Base-by-base conservation (phyloP, 768 basidiomycete species). In the Leccinellum rugosiceps region DNA sequence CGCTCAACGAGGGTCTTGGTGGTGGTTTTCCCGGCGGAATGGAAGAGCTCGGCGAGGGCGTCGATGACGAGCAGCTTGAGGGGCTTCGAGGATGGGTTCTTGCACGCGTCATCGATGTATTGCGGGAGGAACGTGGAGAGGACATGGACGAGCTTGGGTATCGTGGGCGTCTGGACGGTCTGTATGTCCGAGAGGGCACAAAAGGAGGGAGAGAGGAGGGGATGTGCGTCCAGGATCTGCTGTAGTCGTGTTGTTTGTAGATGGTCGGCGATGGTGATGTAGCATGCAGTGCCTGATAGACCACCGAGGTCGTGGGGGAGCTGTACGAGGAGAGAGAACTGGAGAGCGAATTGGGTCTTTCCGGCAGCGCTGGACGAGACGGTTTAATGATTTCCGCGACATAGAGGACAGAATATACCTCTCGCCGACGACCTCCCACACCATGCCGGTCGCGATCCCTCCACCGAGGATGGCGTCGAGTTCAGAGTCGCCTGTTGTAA, bases 281-380 rank as follows among this genome's bases (percentile, higher is more conserved):
- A 94, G 68, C 90, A 91, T 2, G 86, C 75, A 1, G 88, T 83
- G 32, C 88, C 91, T 10, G 68, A 75, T 28, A 88, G 70, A 21
- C 87, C 90, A 9, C 84, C 84, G 5, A 77, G 72, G 45, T 70
- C 66, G 47, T 21, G 65, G 23, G 90, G 84, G 0, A 91, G 77
- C 68, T 98, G 95, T 1, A 90, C 88, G 21, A 82, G 77, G 30
- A 96, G 75, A 4, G 92, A 84, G 19, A 93, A 80, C 62, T 95
- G 94, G 14, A 99, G 77, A 4, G 89, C 90, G 5, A 98, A 73
- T 65, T 98, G 94, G 1, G 94, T 94, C 75, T 99, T 99, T 38
- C 97, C 97, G 26, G 96, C 86, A 23, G 94, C 88, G 68, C 97
- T 99, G 68, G 15, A 41, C 31, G 41, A 48, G 53, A 32, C 11